Evolutionary conservation across 2,329 filamentous ascomycete genomes (phyloP).

Genomic region (Beauveria rudraprayagi): DNA sequence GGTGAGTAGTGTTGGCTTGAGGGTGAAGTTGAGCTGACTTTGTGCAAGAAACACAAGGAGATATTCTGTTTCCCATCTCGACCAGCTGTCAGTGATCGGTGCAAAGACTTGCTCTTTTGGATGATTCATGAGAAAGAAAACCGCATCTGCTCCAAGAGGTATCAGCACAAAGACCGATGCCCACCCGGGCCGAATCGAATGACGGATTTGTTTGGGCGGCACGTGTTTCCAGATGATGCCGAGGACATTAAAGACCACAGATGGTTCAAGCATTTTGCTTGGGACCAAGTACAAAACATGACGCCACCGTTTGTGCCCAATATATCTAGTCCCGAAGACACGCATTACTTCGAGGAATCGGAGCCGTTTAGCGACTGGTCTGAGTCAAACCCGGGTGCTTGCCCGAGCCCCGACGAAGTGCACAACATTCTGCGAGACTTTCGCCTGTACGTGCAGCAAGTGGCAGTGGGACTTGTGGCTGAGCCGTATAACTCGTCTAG

Average conservation of each 20-base stretch:
- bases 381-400: slow-evolving; percentile 33
- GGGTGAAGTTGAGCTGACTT: slow-evolving; percentile 9
- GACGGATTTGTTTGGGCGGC: slow-evolving; percentile 33
- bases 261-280: slow-evolving; percentile 75
- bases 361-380: slow-evolving; percentile 60
- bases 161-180: slow-evolving; percentile 55
- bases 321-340: slow-evolving; percentile 61
- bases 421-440: slow-evolving; percentile 29
- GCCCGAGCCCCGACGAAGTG: slow-evolving; percentile 24
- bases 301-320: slow-evolving; percentile 73
- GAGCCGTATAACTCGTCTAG: slow-evolving; percentile 40
- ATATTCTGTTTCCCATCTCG: slow-evolving; percentile 64
- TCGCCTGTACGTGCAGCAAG: slow-evolving; percentile 31
- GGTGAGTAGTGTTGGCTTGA: slow-evolving; percentile 35
- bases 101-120: slow-evolving; percentile 66
- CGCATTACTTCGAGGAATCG: slow-evolving; percentile 85
- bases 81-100: slow-evolving; percentile 58
- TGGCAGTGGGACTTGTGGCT: slow-evolving; percentile 37
- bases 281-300: slow-evolving; percentile 64
- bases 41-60: slow-evolving; percentile 60
- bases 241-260: slow-evolving; percentile 82
- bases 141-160: slow-evolving; percentile 69
- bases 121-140: slow-evolving; percentile 67
- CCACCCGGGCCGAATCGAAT: slow-evolving; percentile 16
- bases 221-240: slow-evolving; percentile 77